Conservation (phyloP, 1,284 basidiomycete species). For the Tetrapyrgos nigripes region DNA sequence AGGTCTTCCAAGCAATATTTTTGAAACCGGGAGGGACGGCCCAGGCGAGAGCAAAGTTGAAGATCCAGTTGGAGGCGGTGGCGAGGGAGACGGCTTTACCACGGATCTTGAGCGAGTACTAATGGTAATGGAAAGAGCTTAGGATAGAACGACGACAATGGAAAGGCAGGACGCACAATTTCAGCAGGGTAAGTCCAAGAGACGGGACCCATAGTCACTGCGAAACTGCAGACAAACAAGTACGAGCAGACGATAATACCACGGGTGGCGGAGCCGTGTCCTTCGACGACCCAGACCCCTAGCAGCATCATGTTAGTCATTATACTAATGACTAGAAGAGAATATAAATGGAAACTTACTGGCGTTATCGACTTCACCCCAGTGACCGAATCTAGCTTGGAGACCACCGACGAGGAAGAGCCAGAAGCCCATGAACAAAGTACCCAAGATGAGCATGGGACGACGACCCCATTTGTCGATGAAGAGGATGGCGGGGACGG, state of each 20-base stretch:
- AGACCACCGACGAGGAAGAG: constrained; percentile 80
- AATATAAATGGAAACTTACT: constrained; percentile 28
- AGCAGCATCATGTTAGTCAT: constrained; percentile 16
- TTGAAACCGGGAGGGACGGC: constrained; percentile 63
- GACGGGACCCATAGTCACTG: constrained; percentile 79
- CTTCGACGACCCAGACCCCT: constrained; percentile 66
- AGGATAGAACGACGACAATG: constrained; percentile 31
- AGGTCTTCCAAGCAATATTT: constrained; percentile 63
- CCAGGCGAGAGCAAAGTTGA: constrained; percentile 77
- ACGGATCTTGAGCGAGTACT: constrained; percentile 73
- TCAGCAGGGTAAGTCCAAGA: constrained; percentile 76
- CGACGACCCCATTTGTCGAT: constrained; percentile 83
- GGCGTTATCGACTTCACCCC: constrained; percentile 52
- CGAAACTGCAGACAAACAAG: constrained; percentile 76
- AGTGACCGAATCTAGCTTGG: constrained; percentile 70
- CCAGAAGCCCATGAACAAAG: constrained; percentile 75
- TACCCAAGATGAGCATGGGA: constrained; percentile 74
- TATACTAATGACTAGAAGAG: neutral
- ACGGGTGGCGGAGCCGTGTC: constrained; percentile 62
- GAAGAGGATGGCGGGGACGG: constrained; percentile 77
- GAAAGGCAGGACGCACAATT: constrained; percentile 38
- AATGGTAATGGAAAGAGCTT: neutral
- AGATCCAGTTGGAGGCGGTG: constrained; percentile 71
- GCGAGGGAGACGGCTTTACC: constrained; percentile 75
- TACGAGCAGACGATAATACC: constrained; percentile 81